Evolutionary conservation across 441 rosid genomes (phyloP).

Genomic region (Francoa sonchifolia): DNA sequence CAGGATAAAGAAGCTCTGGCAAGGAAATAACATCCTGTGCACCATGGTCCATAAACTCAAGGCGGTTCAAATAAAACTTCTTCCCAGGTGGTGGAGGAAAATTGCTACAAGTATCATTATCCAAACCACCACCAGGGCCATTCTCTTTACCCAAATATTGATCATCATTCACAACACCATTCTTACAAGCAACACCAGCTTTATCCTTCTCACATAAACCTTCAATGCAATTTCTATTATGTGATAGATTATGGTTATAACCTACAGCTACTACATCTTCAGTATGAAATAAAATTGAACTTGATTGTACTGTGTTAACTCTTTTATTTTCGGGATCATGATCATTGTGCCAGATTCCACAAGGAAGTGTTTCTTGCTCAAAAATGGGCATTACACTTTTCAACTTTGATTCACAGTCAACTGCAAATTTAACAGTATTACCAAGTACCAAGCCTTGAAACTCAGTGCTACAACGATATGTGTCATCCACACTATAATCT

Average conservation of each 20-base stretch:
- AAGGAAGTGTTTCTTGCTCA: constrained; percentile 12
- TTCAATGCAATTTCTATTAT: constrained; percentile 13
- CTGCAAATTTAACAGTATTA: constrained; percentile 9
- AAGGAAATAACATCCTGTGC: constrained; percentile 41
- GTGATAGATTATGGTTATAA: constrained; percentile 7
- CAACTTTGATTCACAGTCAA: constrained; percentile 15
- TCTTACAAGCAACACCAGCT: constrained; percentile 12
- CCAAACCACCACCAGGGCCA: constrained; percentile 6
- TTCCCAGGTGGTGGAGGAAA: constrained; percentile 36
- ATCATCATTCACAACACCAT: constrained; percentile 5
- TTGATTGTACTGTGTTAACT: constrained; percentile 13
- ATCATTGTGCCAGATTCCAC: constrained; percentile 5
- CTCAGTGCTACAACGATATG: constrained; percentile 11
- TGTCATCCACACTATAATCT: constrained; percentile 19
- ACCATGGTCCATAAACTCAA: constrained; percentile 31
- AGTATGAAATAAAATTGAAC: constrained; percentile 5
- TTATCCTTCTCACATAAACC: constrained; percentile 14
- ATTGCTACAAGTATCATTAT: constrained; percentile 11
- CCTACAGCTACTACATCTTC: constrained; percentile 12
- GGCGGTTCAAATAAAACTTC: constrained; percentile 69
- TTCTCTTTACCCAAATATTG: constrained; percentile 11
- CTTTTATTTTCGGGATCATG: constrained; percentile 3
- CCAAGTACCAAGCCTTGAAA: constrained; percentile 12
- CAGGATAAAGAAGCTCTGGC: constrained; percentile 68
- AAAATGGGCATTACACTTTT: constrained; percentile 12